Base-by-base conservation (phyloP, 2,329 filamentous ascomycete genomes). In the Phialophora macrospora region DNA sequence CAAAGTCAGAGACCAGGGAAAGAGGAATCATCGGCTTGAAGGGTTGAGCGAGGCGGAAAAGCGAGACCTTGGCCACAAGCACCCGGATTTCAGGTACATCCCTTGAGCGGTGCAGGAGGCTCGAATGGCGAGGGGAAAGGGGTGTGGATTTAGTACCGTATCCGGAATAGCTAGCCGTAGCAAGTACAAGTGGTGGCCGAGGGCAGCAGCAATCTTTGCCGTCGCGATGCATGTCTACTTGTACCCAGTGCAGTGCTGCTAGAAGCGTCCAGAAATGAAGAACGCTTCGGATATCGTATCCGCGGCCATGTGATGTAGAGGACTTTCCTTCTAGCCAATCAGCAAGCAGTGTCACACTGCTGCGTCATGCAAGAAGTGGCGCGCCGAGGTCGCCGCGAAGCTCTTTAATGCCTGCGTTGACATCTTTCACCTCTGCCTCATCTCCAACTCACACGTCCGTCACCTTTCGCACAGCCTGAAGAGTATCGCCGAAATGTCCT, bases 401-500 rank as follows among this genome's bases (percentile, higher is more conserved):
- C 58, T 54, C 58, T 54, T 60, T 54, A 44, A 41, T 60, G 48
- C 58, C 58, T 60, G 58, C 58, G 20, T 22, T 24, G 24, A 30
- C n/a, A 22, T 22, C 48, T 20, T 17, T 41, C 22, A 38, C 26
- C 30, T 24, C 34, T 32, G 46, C 44, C 30, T 60, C 30, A 51
- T 26, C 22, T 12, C 1, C 22, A 51, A 51, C 48, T 51, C 48
- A 51, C 48, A 51, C 12, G 41, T 24, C 49, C 24, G 26, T 63
- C 62, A 52, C 62, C 32, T 28, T 58, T 44, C 14, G 17, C 38
- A 20, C 46, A 1, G 17, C 11, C 22, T 41, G 54, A 54, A 34
- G 55, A 26, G 58, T 17, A 26, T 22, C 34, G 34, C 54, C 52
- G 62, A 70, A 70, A 90, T 90, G 88, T 85, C 87, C 65, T 89